These are phyloP conservation scores for Dactylella cylindrospora DNA, from an alignment of 2,329 filamentous ascomycete species.

Conservation along the genomic window DNA sequence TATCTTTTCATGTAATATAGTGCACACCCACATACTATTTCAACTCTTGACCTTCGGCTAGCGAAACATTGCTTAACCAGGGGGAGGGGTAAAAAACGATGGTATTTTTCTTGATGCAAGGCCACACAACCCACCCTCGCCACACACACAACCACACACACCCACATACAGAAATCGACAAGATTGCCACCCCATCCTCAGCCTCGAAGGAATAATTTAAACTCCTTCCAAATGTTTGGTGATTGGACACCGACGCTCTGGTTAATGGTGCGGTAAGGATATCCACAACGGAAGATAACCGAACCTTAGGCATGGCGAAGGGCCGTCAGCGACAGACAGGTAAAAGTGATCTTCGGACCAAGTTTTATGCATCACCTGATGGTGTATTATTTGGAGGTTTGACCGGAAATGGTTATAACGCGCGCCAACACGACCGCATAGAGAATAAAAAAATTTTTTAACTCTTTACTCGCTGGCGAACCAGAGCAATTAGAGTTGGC, in stretches of 20 bases:
- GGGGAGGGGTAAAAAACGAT: too few species aligned
- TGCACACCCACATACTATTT: constrained; percentile 36
- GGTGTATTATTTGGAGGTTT: background rate
- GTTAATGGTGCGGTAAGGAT: constrained; percentile 3
- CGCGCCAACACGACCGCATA: constrained; percentile 42
- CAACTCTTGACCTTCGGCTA: constrained; percentile 13
- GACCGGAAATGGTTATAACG: constrained; percentile 43
- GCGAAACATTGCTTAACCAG: too few species aligned
- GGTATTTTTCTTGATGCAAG: too few species aligned
- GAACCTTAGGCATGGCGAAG: constrained; percentile 43
- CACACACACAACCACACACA: too few species aligned
- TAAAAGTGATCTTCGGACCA: constrained; percentile 15
- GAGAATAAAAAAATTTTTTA: too few species aligned
- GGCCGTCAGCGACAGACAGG: constrained; percentile 28
- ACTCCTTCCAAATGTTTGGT: constrained; percentile 10
- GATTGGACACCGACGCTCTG: constrained; percentile 17
- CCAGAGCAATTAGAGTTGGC: too few species aligned
- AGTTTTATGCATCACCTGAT: constrained; percentile 42
- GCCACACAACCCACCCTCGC: too few species aligned
- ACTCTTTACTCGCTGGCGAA: too few species aligned
- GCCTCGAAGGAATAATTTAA: too few species aligned
- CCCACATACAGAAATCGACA: too few species aligned
- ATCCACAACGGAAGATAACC: constrained; percentile 44
- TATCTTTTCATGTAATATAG: constrained; percentile 41
- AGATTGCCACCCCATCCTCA: too few species aligned